Base-by-base conservation (phyloP, 495 filamentous ascomycete species). In the Acidomyces sp. region DNA sequence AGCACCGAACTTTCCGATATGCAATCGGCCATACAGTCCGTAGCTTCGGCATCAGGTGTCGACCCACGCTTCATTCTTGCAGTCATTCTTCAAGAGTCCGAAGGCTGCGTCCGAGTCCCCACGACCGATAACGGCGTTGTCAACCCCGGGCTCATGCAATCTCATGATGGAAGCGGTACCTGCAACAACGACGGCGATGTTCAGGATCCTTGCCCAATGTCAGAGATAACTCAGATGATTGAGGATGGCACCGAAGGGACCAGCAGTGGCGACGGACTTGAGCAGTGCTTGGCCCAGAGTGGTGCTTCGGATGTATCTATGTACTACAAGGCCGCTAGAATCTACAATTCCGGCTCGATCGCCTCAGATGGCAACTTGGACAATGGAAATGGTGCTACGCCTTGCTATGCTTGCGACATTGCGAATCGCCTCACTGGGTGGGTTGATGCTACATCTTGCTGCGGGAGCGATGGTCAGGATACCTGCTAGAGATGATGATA, bases 1-100 rank as follows among this genome's bases (percentile, higher is more conserved):
- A 82, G 88, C 51, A 72, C 85, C 19, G 88, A 96, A 55, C 82
- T 90, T 17, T 80, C 90, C 48, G 78, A 52, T 7, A 37, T 52
- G 20, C 29, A 43, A 13, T 7, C 18, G 17, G 45, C 48, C 15
- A 52, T 52, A 25, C 20, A 37, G 4, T 7, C 10, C 24, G 33
- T 49, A 15, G 44, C 48, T 16, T 16, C 6, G 7, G 13, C 25
- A 6, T 36, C 38, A 7, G 34, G 38, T 23, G 45, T 52, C 32
- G 48, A 52, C 35, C 16, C 20, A 6, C 48, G 48, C 4, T 30
- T 52, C 38, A 52, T 52, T 31, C 29, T 52, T 5, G 44, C 45
- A 1, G 35, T 52, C 37, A 38, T 52, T 22, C 37, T 52, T 37
- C 45, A 52, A 40, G 48, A 52, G 25, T 47, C 43, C 21, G 39